Evolutionary conservation across 2,329 filamentous ascomycete genomes (phyloP).

Genomic region (Dendrostoma leiphaemia): DNA sequence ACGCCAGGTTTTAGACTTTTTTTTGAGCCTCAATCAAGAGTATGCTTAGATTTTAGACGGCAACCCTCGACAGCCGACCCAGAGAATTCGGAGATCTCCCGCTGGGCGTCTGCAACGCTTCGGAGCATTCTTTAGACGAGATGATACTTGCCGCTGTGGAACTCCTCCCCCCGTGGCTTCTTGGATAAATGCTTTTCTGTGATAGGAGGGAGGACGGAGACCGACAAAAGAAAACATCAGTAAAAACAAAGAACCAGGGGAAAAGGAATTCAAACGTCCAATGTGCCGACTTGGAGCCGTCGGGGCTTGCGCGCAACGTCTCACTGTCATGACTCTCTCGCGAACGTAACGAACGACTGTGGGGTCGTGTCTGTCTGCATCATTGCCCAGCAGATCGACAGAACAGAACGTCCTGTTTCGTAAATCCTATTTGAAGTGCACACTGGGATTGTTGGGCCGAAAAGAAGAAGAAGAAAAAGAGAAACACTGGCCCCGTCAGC

Average conservation of each 20-base stretch:
- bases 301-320: too few relatives aligned
- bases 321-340: too few relatives aligned
- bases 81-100: neutral
- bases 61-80: neutral
- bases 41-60: neutral
- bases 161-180: too few relatives aligned
- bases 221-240: too few relatives aligned
- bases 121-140: constrained; percentile 1
- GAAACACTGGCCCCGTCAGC: too few relatives aligned
- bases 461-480: too few relatives aligned
- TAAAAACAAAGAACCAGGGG: too few relatives aligned
- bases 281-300: neutral
- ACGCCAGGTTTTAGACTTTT: neutral
- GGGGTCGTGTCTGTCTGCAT: too few relatives aligned
- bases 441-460: too few relatives aligned
- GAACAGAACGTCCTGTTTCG: neutral
- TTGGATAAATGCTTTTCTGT: neutral
- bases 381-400: too few relatives aligned
- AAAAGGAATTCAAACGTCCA: neutral
- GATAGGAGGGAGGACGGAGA: neutral
- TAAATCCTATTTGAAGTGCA: too few relatives aligned
- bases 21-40: constrained; percentile 2
- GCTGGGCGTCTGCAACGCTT: neutral
- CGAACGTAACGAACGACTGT: too few relatives aligned
- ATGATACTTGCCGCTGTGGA: neutral